Evolutionary conservation across 106 monocot genomes (phyloP), one percentile per base, ranked within the genome.

Genomic region (Dioscorea alata): DNA sequence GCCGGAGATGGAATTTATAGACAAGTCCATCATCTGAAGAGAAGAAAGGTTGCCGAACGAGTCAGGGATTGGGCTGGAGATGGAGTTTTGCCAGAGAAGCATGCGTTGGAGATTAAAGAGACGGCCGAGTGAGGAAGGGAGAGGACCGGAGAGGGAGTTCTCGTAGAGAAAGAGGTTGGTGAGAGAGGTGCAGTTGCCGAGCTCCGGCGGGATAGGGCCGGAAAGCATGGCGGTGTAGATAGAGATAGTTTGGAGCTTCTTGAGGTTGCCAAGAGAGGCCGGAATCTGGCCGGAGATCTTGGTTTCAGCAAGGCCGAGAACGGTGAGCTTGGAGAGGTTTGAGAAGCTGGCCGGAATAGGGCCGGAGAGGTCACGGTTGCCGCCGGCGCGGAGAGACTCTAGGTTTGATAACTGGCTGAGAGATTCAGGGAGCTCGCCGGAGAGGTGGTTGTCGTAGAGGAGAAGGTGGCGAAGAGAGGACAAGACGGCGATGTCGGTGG

Each of bases 1-100:
- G 23, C 96, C 92, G 48, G 96, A 92, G 70, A 97, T 92, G 75
- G 96, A 80, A 56, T 97, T 97, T 61, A 97, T 92, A 63, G 96
- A 97, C 25, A 97, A 78, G 61, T 97, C 96, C 61, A 97, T 74
- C 64, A 86, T 73, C 50, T 61, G 70, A 9, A 97, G 80, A 4
- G 82, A 69, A 6, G 84, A 77, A 25, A 92, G 78, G 68, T 83
- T 84, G 49, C 96, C 92, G 42, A 89, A 79, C 3, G 78, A 53
- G 20, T 83, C 82, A 0, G 96, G 96, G 31, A 97, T 86, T 19
- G 79, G 69, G 2, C 86, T 89, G 21, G 80, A 73, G 50, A 97
- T 58, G 7, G 78, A 71, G 75, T 97, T 97, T 82, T 89, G 92
- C 96, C 96, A 97, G 4, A 97, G 76, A 18, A 97, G 83, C 19